Evolutionary conservation across 2,329 filamentous ascomycete genomes (phyloP), one percentile per base, ranked within the genome.

Genomic region (Mariannaea elegans): DNA sequence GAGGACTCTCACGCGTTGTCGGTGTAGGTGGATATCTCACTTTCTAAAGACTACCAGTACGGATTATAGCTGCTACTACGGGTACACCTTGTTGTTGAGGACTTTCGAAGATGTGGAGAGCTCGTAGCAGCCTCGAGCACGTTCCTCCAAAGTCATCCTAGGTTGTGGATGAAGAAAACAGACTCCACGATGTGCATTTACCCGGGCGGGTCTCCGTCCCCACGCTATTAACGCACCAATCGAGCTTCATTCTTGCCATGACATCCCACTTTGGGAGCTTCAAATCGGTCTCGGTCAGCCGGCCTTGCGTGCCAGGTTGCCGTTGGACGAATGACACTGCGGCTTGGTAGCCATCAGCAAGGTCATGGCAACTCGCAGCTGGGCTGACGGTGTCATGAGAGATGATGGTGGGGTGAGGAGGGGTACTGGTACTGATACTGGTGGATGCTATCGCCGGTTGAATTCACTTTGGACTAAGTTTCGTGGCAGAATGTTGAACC

Each of bases 361-460:
- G 36, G 56, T 46, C 47, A 58, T 59, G 62, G 53, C 42, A 44
- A 32, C 41, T 47, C 50, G 31, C 42, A 47, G 38, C 18, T 38
- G 50, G 24, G 38, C 18, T 38, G 50, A 31, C 34, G 44, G 29
- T 63, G 63, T 52, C 66, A 66, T 69, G 62, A 62, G 47, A 56
- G 45, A 9, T 60, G 41, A 55, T 61, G 59, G 62, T 56, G 67
- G 65, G 67, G 64, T 66, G 36, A 42, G 58, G 67, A 69, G 67
- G 65, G 67, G 56, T 61, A 58, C n/a, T n/a, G n/a, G n/a, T n/a
- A n/a, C n/a, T n/a, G n/a, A n/a, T n/a, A 38, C 18, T 44, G n/a
- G 29, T 31, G 32, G 29, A 49, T 23, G 38, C 16, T 41, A 42
- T 36, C n/a, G 24, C 36, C 67, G 67, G 65, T 36, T 68, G 65